Percentiles rank a stretch among this genome's conserved stretches.
Evolutionary conservation across 2,329 filamentous ascomycete species (phyloP).

Genomic region (Elsinoe perseae): DNA sequence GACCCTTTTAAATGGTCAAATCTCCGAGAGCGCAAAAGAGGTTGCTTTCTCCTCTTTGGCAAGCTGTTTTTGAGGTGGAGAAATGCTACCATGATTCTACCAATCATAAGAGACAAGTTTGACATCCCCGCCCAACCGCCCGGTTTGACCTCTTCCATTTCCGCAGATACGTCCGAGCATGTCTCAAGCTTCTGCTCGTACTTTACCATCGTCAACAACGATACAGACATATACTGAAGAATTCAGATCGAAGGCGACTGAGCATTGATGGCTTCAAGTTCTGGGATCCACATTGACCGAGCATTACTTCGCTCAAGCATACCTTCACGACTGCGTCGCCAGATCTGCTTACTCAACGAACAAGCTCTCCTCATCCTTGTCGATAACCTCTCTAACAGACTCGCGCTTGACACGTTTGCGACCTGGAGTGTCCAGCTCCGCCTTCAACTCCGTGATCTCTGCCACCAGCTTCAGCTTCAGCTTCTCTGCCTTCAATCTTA

Average conservation of each 20-base stretch:
- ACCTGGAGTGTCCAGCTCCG: no score
- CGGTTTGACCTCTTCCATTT: not conserved
- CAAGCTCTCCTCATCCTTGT: no score
- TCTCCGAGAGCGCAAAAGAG: not conserved
- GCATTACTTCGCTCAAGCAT: no score
- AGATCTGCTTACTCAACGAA: no score
- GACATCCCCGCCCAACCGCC: not conserved
- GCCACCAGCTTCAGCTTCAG: not conserved
- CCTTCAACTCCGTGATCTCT: no score
- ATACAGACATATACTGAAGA: not conserved
- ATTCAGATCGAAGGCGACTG: no score
- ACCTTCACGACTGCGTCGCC: no score
- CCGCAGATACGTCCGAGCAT: slow-evolving; percentile 1
- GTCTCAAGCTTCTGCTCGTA: not conserved
- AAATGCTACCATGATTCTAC: not conserved
- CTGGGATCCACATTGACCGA: no score
- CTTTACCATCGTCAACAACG: no score
- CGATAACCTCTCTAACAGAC: no score
- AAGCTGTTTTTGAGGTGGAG: slow-evolving; percentile 4
- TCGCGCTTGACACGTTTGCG: not conserved
- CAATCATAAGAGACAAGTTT: not conserved
- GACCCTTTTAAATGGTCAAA: not conserved
- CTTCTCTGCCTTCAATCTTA: not conserved
- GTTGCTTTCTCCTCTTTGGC: not conserved
- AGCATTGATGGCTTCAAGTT: no score